phyloP scores from a whole-genome alignment of 75 land plant species.

The Pinus taeda region DNA sequence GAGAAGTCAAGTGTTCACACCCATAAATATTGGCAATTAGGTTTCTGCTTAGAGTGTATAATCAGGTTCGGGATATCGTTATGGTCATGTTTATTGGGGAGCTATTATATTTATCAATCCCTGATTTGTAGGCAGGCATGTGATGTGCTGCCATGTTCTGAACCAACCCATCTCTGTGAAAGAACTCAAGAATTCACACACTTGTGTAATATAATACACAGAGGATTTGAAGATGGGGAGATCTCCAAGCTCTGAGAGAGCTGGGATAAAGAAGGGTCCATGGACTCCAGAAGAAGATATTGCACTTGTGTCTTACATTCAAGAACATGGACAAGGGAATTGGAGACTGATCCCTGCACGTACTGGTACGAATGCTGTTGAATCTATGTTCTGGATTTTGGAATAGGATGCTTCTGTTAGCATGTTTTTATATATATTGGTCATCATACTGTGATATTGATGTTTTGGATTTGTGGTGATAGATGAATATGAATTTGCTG shows the following conservation, averaged over 20 bases:
- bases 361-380: constrained; percentile 32
- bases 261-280: constrained; percentile 71
- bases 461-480: too few species aligned
- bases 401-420: too few species aligned
- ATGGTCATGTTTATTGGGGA: too few species aligned
- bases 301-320: constrained; percentile 54
- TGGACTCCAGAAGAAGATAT: constrained; percentile 83
- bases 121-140: too few species aligned
- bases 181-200: too few species aligned
- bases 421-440: too few species aligned
- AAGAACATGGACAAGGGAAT: constrained; percentile 71
- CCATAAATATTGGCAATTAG: background rate
- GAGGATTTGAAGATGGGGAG: constrained; percentile 37
- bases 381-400: too few species aligned
- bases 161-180: too few species aligned
- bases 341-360: constrained; percentile 66
- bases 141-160: too few species aligned
- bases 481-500: constrained; percentile 16
- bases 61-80: background rate
- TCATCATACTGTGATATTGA: too few species aligned
- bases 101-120: too few species aligned
- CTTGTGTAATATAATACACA: too few species aligned
- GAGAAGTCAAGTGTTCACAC: background rate
- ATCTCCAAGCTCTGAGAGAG: constrained; percentile 53
- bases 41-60: background rate